A percentile compares a stretch with the other conserved stretches of the same genome.
Conservation (phyloP, 1,139 yeast genomes). For the Suzukiozyma palmioleophila region DNA sequence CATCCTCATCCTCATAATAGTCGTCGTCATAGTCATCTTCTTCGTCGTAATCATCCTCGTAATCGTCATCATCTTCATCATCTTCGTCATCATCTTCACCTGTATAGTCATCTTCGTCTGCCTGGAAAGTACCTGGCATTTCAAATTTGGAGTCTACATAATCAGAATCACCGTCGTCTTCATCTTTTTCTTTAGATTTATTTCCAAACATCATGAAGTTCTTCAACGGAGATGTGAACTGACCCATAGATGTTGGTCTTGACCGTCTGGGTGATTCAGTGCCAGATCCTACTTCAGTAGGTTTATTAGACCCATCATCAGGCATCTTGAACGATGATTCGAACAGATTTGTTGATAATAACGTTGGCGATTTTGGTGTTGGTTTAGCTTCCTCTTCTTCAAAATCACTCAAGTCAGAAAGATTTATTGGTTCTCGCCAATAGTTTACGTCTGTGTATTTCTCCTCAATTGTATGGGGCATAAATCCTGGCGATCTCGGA, state of each 20-base stretch:
- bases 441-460: constrained; percentile 81
- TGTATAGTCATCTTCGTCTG: constrained; percentile 13
- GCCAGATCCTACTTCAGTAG: neutral
- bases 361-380: constrained; percentile 11
- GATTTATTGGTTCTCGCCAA: constrained; percentile 83
- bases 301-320: constrained; percentile 3
- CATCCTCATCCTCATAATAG: constrained; percentile 23
- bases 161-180: constrained; percentile 11
- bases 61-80: constrained; percentile 24
- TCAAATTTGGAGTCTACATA: constrained; percentile 11
- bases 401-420: constrained; percentile 54
- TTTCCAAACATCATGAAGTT: constrained; percentile 38
- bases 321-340: constrained; percentile 13
- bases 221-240: constrained; percentile 42
- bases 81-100: constrained; percentile 16
- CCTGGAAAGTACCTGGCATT: constrained; percentile 11
- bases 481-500: constrained; percentile 21
- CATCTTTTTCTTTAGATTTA: constrained; percentile 15
- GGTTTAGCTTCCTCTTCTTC: constrained; percentile 21
- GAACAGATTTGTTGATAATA: constrained; percentile 6
- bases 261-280: constrained; percentile 7
- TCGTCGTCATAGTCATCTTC: constrained; percentile 28
- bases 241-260: constrained; percentile 32
- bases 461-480: constrained; percentile 41
- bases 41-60: constrained; percentile 25